phyloP scores from a whole-genome alignment of 1,139 yeast genomes.

The Pichia sp. region DNA sequence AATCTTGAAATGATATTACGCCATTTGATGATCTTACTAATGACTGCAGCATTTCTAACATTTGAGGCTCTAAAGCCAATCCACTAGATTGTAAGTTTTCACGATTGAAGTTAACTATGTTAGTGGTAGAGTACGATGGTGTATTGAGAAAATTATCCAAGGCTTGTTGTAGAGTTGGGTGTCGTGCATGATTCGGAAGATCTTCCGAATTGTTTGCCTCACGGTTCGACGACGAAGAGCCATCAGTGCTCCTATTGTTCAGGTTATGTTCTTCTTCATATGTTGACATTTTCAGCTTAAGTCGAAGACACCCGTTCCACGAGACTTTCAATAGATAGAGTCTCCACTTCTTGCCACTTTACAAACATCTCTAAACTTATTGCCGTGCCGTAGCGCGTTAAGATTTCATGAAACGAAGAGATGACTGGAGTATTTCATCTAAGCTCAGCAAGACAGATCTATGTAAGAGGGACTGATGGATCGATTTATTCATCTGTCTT shows the following conservation, averaged over 20 bases:
- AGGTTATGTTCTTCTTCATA: constrained; percentile 23
- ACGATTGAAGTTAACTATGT: neutral
- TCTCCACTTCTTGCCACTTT: neutral
- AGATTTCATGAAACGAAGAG: neutral
- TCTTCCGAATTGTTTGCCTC: neutral
- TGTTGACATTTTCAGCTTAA: constrained; percentile 17
- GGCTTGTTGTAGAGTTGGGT: constrained; percentile 23
- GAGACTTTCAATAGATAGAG: neutral
- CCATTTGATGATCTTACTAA: constrained; percentile 17
- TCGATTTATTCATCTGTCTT: neutral
- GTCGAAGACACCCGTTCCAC: neutral
- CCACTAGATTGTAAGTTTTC: neutral
- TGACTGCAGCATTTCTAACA: constrained; percentile 17
- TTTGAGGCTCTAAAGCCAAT: constrained; percentile 9
- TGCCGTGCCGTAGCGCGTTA: neutral
- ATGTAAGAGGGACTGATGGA: neutral
- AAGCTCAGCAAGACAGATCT: neutral
- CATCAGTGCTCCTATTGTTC: neutral
- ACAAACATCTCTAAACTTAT: neutral
- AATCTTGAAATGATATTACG: constrained; percentile 8
- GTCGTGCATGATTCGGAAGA: constrained; percentile 4
- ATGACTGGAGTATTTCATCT: neutral
- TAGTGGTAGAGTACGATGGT: constrained; percentile 5
- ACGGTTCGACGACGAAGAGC: neutral
- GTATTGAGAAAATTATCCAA: constrained; percentile 22